Evolutionary conservation across 768 basidiomycete genomes (phyloP).

Genomic region (Rhodotorula kratochvilovae): DNA sequence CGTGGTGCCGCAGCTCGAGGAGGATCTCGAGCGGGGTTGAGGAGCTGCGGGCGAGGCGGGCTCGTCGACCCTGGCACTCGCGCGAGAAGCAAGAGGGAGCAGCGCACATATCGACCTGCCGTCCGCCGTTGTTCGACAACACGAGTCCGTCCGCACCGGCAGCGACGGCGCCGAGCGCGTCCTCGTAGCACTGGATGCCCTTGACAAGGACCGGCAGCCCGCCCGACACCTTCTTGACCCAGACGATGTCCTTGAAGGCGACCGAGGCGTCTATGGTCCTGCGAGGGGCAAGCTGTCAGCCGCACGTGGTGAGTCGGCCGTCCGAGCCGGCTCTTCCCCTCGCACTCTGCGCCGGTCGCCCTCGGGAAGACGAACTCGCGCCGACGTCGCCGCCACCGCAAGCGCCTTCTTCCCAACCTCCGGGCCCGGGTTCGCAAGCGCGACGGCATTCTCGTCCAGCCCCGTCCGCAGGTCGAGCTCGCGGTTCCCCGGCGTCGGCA

Average conservation of each 20-base stretch:
- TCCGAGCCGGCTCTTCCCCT: no score
- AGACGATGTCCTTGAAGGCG: constrained; percentile 10
- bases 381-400: constrained; percentile 21
- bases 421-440: background rate
- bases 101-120: constrained; percentile 62
- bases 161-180: constrained; percentile 23
- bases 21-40: constrained; percentile 25
- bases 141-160: constrained; percentile 20
- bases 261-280: constrained; percentile 29
- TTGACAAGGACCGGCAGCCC: constrained; percentile 30
- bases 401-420: constrained; percentile 4
- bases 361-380: no score
- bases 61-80: background rate
- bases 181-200: constrained; percentile 26
- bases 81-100: constrained; percentile 15
- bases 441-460: constrained; percentile 17
- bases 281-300: no score
- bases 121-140: constrained; percentile 48
- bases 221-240: constrained; percentile 14
- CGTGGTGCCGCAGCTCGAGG: constrained; percentile 38
- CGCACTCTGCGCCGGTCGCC: no score
- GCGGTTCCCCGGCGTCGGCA: constrained; percentile 44
- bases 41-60: constrained; percentile 2
- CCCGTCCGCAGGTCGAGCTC: constrained; percentile 30
- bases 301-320: no score